These are phyloP conservation scores for Rhodotorula kratochvilovae DNA, from an alignment of 768 basidiomycete species.

Conservation along the genomic window DNA sequence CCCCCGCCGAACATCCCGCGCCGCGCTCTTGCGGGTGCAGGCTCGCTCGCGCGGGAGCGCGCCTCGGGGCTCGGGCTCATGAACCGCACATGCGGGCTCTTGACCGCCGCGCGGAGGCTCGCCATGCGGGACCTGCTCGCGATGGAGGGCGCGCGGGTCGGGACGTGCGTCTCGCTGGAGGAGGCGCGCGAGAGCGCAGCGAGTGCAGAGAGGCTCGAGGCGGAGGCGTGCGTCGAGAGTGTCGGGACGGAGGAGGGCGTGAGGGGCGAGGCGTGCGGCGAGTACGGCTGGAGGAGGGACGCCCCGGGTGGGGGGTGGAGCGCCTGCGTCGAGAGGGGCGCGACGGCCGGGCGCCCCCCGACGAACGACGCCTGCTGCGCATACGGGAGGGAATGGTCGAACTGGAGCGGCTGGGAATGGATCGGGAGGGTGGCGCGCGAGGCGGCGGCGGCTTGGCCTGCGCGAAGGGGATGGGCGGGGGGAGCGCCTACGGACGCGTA, in stretches of 20 bases:
- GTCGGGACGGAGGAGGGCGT: background rate
- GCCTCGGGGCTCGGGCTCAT: constrained; percentile 1
- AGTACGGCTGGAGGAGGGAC: background rate
- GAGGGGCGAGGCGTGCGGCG: background rate
- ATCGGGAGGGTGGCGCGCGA: constrained; percentile 4
- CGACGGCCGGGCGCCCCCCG: background rate
- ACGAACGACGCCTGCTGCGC: background rate
- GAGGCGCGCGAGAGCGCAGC: too few relatives aligned
- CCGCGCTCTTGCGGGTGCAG: background rate
- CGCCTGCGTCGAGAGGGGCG: background rate
- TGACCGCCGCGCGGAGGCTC: constrained; percentile 5
- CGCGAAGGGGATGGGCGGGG: background rate
- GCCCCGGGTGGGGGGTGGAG: background rate
- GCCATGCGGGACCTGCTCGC: background rate
- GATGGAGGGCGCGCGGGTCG: background rate
- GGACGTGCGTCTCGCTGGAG: background rate
- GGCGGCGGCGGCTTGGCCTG: background rate
- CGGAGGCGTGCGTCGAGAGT: background rate
- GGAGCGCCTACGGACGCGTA: constrained; percentile 5
- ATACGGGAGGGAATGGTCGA: constrained; percentile 12
- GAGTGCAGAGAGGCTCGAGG: background rate
- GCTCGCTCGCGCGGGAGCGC: background rate
- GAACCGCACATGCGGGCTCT: constrained; percentile 26
- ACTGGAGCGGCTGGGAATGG: constrained; percentile 23
- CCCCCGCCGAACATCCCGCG: background rate